phyloP scores from a whole-genome alignment of 805 yeast genomes.

The Monosporozyma solicola region DNA sequence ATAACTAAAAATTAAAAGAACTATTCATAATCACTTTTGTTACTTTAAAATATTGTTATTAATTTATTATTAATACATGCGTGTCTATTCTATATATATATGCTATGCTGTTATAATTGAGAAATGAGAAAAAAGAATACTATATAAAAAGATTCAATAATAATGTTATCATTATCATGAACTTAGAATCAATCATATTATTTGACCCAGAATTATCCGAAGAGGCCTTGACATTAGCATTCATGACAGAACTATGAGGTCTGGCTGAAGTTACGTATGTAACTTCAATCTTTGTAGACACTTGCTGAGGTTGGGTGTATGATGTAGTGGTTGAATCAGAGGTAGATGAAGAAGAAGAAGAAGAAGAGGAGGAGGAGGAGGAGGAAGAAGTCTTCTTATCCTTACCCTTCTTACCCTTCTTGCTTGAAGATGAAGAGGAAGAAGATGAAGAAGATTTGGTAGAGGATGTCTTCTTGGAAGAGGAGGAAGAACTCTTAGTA shows the following conservation, averaged over 20 bases:
- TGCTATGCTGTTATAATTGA: neutral
- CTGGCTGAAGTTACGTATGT: neutral
- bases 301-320: neutral
- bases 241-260: neutral
- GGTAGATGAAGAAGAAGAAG: neutral
- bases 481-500: conserved; percentile 3
- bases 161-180: neutral
- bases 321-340: neutral
- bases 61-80: neutral
- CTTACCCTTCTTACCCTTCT: neutral
- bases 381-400: neutral
- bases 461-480: conserved; percentile 1
- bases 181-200: neutral
- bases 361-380: conserved; percentile 2
- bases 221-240: neutral
- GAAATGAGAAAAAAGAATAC: neutral
- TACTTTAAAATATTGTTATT: neutral
- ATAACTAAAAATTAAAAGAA: neutral
- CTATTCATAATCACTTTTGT: neutral
- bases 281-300: neutral
- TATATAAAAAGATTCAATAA: neutral
- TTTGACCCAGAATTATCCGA: neutral
- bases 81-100: neutral
- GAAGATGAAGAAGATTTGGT: neutral
- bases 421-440: neutral